phyloP scores from a whole-genome alignment of 2,329 filamentous ascomycete species.

The Bipolaris gigantea region DNA sequence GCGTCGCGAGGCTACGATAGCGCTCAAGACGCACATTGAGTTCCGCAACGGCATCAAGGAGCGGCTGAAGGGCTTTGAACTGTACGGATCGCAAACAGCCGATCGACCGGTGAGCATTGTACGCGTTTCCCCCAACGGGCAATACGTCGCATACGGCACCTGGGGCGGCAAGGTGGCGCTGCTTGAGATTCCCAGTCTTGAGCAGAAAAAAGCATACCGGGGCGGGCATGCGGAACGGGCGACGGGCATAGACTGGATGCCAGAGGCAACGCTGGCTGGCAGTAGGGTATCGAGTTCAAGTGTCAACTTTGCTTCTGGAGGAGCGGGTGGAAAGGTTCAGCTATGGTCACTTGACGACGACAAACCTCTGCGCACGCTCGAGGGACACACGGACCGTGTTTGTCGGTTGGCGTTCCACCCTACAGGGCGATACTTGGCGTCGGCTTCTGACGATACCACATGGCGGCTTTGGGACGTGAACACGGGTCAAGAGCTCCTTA shows the following conservation, averaged over 20 bases:
- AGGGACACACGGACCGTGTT: conserved; percentile 83
- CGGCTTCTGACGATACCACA: conserved; percentile 92
- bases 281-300: conserved; percentile 70
- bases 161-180: conserved; percentile 90
- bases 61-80: conserved; percentile 76
- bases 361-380: conserved; percentile 78
- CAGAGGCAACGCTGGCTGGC: conserved; percentile 73
- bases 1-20: conserved; percentile 78
- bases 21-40: conserved; percentile 86
- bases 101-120: conserved; percentile 91
- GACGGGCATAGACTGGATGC: conserved; percentile 88
- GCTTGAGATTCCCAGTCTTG: conserved; percentile 78
- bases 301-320: conserved; percentile 87
- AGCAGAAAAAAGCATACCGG: conserved; percentile 73
- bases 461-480: conserved; percentile 96
- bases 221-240: conserved; percentile 85
- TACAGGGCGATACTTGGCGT: conserved; percentile 84
- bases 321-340: conserved; percentile 83
- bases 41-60: conserved; percentile 90
- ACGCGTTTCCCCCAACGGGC: conserved; percentile 82
- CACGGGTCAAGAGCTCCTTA: conserved; percentile 77
- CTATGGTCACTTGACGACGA: conserved; percentile 89
- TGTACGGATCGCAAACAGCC: conserved; percentile 90
- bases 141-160: conserved; percentile 84
- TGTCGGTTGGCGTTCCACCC: conserved; percentile 95